Conservation (phyloP, 495 filamentous ascomycete species). For the Pyronema omphalodes region DNA sequence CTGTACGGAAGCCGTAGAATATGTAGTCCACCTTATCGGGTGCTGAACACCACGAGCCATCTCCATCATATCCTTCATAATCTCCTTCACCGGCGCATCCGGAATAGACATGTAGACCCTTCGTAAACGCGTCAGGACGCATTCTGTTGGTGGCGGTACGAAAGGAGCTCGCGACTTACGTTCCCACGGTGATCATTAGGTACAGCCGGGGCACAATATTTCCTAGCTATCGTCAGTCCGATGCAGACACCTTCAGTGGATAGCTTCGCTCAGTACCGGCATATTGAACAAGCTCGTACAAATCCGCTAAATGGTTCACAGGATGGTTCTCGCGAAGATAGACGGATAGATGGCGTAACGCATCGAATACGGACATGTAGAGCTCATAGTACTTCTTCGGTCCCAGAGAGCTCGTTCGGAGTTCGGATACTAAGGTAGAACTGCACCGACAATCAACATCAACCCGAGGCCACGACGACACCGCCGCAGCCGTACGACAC, state of each 20-base stretch:
- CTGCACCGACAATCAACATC: conserved; percentile 29
- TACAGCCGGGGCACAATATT: conserved; percentile 95
- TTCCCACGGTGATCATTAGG: conserved; percentile 96
- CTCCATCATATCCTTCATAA: conserved; percentile 99
- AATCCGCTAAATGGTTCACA: conserved; percentile 89
- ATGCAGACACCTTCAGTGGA: conserved; percentile 2
- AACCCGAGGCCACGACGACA: neutral
- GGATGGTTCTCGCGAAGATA: conserved; percentile 95
- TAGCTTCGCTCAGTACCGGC: conserved; percentile 37
- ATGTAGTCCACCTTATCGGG: conserved; percentile 40
- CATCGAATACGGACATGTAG: conserved; percentile 98
- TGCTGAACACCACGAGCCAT: conserved; percentile 98
- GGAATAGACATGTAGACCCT: conserved; percentile 91
- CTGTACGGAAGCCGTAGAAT: neutral
- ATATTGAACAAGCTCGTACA: conserved; percentile 98
- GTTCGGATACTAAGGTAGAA: conserved; percentile 90
- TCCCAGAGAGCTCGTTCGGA: conserved; percentile 83
- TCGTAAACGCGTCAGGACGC: neutral
- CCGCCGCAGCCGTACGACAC: conserved; percentile 13
- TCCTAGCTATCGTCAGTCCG: conserved; percentile 9
- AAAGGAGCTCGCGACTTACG: conserved; percentile 25
- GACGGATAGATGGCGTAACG: conserved; percentile 83
- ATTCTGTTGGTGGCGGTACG: neutral
- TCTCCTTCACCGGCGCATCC: conserved; percentile 96
- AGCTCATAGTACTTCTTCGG: conserved; percentile 99